Percentiles rank a stretch among this genome's conserved stretches.
Evolutionary conservation across 2,329 filamentous ascomycete genomes (phyloP).

Genomic region (Arthroderma sp.): DNA sequence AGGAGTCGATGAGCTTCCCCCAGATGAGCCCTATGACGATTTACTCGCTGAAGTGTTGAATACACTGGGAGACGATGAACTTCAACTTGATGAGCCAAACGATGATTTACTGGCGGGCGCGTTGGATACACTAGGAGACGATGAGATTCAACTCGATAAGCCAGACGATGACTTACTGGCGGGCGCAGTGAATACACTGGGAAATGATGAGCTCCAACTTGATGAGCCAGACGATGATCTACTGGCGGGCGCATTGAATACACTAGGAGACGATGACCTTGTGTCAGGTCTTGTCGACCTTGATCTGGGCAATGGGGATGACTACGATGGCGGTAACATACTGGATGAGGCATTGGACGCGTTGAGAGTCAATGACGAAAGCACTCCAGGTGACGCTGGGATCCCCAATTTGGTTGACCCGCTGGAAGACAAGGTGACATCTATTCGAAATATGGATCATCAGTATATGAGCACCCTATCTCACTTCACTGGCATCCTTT

Average conservation of each 20-base stretch:
- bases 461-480: slow-evolving; percentile 19
- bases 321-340: neutral
- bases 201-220: neutral
- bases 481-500: slow-evolving; percentile 20
- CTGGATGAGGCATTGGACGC: neutral
- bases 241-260: neutral
- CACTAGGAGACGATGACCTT: neutral
- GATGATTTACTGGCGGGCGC: neutral
- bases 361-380: neutral
- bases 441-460: slow-evolving; percentile 20
- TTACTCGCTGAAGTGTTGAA: neutral
- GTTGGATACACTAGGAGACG: neutral
- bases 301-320: slow-evolving; percentile 5
- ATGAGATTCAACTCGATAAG: slow-evolving; percentile 1
- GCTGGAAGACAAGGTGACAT: slow-evolving; percentile 18
- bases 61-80: neutral
- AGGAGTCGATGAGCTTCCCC: too few relatives aligned
- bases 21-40: too few relatives aligned
- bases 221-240: neutral
- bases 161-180: too few relatives aligned
- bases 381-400: neutral
- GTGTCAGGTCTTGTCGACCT: slow-evolving; percentile 9
- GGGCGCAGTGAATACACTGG: neutral
- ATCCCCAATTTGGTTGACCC: slow-evolving; percentile 12
- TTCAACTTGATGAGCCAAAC: neutral